These are phyloP conservation scores for Eucalyptus pauciflora DNA, from an alignment of 345 rosid species.

Conservation along the genomic window DNA sequence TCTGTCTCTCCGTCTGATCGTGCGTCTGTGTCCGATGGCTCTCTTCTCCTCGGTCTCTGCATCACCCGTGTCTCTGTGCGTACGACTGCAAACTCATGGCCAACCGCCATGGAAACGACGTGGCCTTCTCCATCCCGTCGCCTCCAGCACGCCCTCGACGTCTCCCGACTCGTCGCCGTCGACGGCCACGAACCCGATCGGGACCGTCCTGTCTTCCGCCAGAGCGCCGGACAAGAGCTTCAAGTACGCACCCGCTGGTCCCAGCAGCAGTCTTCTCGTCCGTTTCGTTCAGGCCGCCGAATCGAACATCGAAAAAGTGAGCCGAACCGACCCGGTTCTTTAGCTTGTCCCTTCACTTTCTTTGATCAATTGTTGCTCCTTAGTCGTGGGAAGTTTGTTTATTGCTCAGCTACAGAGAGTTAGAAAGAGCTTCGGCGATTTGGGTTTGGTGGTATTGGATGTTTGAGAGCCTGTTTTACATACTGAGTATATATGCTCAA, in stretches of 20 bases:
- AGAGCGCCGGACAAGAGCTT: conserved; percentile 1
- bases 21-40: conserved; percentile 20
- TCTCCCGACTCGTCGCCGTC: no score
- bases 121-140: neutral
- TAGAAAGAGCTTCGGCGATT: neutral
- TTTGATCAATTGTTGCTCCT: neutral
- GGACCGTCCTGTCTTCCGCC: neutral
- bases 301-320: conserved; percentile 66
- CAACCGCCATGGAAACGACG: conserved; percentile 11
- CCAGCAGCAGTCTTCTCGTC: conserved; percentile 15
- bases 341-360: neutral
- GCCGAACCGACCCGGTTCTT: neutral
- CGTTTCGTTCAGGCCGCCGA: conserved; percentile 53
- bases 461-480: neutral
- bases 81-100: neutral
- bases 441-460: neutral
- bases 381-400: neutral
- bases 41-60: conserved; percentile 25
- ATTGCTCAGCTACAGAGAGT: neutral
- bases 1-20: neutral
- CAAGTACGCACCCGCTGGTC: conserved; percentile 8
- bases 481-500: neutral
- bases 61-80: conserved; percentile 12
- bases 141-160: no score
- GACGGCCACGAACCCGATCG: no score